Evolutionary conservation across 768 basidiomycete genomes (phyloP).

Genomic region (Tricholoma terreum): DNA sequence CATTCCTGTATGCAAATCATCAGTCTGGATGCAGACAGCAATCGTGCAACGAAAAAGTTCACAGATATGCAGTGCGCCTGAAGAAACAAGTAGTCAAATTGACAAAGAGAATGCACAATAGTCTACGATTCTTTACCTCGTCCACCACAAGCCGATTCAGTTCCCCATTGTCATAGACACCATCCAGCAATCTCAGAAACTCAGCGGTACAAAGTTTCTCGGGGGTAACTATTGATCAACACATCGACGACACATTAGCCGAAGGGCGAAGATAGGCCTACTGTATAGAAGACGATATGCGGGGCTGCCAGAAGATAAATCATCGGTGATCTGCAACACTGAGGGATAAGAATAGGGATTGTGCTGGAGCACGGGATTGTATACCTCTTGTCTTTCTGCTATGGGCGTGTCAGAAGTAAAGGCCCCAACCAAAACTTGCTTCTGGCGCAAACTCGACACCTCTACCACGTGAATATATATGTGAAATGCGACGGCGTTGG

Average conservation of each 20-base stretch:
- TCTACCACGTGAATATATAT: constrained; percentile 37
- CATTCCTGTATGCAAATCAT: constrained; percentile 55
- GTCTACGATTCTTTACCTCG: constrained; percentile 46
- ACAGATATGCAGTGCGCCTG: constrained; percentile 86
- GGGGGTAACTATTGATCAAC: constrained; percentile 57
- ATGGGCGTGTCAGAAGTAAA: constrained; percentile 63
- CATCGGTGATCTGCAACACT: constrained; percentile 50
- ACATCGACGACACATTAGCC: neutral
- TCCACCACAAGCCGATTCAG: constrained; percentile 78
- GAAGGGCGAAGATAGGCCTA: constrained; percentile 28
- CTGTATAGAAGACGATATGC: constrained; percentile 67
- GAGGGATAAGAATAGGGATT: neutral
- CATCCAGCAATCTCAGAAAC: constrained; percentile 48
- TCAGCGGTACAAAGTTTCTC: constrained; percentile 62
- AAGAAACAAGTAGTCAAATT: neutral
- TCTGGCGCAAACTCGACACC: constrained; percentile 54
- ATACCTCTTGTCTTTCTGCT: constrained; percentile 54
- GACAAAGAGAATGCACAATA: neutral
- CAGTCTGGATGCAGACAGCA: neutral
- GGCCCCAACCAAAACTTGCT: constrained; percentile 55
- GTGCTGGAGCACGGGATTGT: neutral
- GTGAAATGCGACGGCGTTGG: too few species aligned
- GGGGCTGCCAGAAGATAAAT: constrained; percentile 59
- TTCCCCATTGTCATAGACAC: constrained; percentile 49
- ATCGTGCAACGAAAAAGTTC: constrained; percentile 11